These are phyloP conservation scores for Russula emetica DNA, from an alignment of 768 basidiomycete species.

Conservation along the genomic window DNA sequence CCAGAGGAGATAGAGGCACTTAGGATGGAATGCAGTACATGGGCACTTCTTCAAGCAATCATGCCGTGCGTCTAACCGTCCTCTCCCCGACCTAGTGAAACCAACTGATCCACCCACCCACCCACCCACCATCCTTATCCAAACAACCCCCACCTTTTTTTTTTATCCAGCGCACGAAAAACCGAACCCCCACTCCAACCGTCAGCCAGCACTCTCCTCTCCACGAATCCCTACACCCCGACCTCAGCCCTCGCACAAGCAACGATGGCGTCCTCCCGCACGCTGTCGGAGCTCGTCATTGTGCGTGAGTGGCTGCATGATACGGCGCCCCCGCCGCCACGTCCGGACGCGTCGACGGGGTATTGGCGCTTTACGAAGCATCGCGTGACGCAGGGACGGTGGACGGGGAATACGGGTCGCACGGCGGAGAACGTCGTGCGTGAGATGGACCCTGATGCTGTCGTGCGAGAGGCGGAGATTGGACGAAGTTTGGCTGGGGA, in stretches of 20 bases:
- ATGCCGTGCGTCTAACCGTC: constrained; percentile 56
- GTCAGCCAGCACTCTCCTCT: constrained; percentile 52
- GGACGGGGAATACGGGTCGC: constrained; percentile 35
- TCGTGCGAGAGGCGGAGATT: constrained; percentile 29
- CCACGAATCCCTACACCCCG: constrained; percentile 78
- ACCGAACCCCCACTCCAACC: constrained; percentile 47
- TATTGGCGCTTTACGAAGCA: constrained; percentile 26
- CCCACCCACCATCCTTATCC: neutral
- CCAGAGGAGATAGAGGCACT: constrained; percentile 58
- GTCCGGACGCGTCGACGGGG: constrained; percentile 22
- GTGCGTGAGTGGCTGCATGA: constrained; percentile 89
- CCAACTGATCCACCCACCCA: neutral
- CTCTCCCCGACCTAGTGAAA: neutral
- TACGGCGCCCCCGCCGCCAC: constrained; percentile 43
- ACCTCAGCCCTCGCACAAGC: constrained; percentile 70
- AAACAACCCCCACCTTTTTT: no score
- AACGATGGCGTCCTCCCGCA: constrained; percentile 60
- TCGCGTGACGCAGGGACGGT: constrained; percentile 31
- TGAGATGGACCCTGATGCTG: constrained; percentile 62
- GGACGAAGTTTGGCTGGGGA: constrained; percentile 57
- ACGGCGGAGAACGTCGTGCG: constrained; percentile 19
- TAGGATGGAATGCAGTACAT: constrained; percentile 74
- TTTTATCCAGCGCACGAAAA: constrained; percentile 57
- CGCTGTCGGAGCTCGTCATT: constrained; percentile 71
- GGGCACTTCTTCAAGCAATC: constrained; percentile 73